Evolutionary conservation across 1,284 basidiomycete genomes (phyloP), one percentile per base, ranked within the genome.

Genomic region (Malassezia brasiliensis): DNA sequence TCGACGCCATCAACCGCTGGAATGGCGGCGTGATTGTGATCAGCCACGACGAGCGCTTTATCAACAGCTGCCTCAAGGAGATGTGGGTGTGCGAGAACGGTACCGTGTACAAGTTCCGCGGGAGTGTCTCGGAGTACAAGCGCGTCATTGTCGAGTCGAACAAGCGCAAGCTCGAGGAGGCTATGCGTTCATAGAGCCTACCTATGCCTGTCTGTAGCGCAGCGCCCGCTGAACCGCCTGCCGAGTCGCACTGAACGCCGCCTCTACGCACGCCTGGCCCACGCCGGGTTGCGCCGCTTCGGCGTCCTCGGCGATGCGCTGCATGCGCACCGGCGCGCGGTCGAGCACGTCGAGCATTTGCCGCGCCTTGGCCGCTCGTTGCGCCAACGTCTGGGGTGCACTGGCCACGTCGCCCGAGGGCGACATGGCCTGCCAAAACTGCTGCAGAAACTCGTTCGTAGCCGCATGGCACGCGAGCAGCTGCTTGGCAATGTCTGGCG

Each of bases 61-160:
- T 74, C 44, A 52, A 67, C 41, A 64, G 62, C 46, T 66, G 65
- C n/a, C 37, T 70, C 19, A 61, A 65, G 1, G 63, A 74, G 53
- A 53, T 74, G 34, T 72, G 68, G 69, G 90, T 96, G 1, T 94
- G 90, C 68, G 86, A 84, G 15, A 87, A 93, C 67, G 84, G 83
- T 30, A 85, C 83, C 1, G 87, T 90, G 19, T 78, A 78, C 56
- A 89, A 90, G 76, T 94, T 91, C 80, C 81, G 78, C 72, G 90
- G 90, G 46, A 88, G 93, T 68, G 91, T 96, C 1, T 82, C 88
- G 63, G 83, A 82, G 40, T 96, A 96, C 80, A 96, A 96, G 85
- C 85, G 83, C 56, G 66, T 80, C 67, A 66, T 69, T 52, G 46
- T 72, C 12, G 58, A 58, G 45, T 64, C 59, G 49, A 68, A 68